Evolutionary conservation across 179 eudicot genomes (phyloP).

Genomic region (Beta corolliflora): DNA sequence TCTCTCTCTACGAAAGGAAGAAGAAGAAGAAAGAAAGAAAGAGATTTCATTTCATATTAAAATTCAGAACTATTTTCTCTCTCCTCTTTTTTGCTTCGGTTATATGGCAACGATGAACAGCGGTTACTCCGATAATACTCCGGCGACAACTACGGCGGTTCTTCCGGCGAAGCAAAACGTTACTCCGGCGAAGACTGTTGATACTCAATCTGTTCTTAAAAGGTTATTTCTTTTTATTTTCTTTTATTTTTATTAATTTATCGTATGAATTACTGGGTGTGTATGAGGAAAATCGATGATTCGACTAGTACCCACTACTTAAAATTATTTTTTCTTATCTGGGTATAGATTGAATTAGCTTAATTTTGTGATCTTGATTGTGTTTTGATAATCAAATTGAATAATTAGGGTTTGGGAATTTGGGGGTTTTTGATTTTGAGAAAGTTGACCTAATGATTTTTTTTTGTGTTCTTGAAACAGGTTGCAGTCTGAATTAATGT

Average conservation of each 20-base stretch:
- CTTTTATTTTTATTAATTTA: background rate
- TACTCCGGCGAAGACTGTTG: slow-evolving; percentile 48
- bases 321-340: background rate
- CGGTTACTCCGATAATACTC: slow-evolving; percentile 51
- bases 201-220: slow-evolving; percentile 80
- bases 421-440: background rate
- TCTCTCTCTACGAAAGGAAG: slow-evolving; percentile 5
- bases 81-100: no score
- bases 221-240: slow-evolving; percentile 40
- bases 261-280: background rate
- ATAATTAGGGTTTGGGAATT: slow-evolving; percentile 25
- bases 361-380: slow-evolving; percentile 2
- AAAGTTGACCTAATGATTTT: background rate
- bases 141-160: slow-evolving; percentile 29
- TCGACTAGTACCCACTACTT: slow-evolving; percentile 4
- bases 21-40: background rate
- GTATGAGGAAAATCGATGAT: background rate
- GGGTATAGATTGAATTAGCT: slow-evolving; percentile 15
- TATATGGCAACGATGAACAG: slow-evolving; percentile 53
- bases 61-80: background rate
- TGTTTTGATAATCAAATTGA: background rate
- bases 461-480: slow-evolving; percentile 38
- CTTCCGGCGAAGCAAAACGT: slow-evolving; percentile 53
- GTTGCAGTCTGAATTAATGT: slow-evolving; percentile 95
- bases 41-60: background rate